These are phyloP conservation scores for Cordyceps cateniannulata DNA, from an alignment of 2,329 filamentous ascomycete species.

Conservation along the genomic window DNA sequence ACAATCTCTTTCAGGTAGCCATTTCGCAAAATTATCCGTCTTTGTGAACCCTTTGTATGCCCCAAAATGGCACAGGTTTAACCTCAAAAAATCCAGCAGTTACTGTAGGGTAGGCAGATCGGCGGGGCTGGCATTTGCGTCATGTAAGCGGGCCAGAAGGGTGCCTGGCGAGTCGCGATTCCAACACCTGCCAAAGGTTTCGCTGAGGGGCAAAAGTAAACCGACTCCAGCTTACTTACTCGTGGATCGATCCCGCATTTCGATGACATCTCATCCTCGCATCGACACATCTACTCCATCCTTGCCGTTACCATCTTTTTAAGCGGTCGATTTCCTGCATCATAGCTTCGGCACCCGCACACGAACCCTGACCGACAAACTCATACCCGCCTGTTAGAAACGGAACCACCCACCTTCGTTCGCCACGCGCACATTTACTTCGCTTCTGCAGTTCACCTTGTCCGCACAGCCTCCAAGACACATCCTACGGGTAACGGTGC, in stretches of 20 bases:
- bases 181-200: not conserved
- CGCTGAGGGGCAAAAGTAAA: not conserved
- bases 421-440: not conserved
- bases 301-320: not conserved
- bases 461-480: not conserved
- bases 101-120: not conserved
- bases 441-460: not conserved
- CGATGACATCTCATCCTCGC: not conserved
- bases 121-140: conserved; percentile 5
- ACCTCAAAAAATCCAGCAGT: not conserved
- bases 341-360: not conserved
- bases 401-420: not conserved
- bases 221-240: not conserved
- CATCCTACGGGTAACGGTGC: not conserved
- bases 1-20: no score
- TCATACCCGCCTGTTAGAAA: not conserved
- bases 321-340: not conserved
- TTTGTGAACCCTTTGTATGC: no score
- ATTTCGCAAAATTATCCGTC: no score
- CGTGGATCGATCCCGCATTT: not conserved
- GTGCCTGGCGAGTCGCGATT: not conserved
- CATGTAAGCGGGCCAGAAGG: conserved; percentile 9
- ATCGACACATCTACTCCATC: not conserved
- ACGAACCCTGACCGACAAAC: not conserved
- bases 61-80: no score